Base-by-base conservation (phyloP, 805 yeast genomes). In the Metschnikowia cerradonensis region DNA sequence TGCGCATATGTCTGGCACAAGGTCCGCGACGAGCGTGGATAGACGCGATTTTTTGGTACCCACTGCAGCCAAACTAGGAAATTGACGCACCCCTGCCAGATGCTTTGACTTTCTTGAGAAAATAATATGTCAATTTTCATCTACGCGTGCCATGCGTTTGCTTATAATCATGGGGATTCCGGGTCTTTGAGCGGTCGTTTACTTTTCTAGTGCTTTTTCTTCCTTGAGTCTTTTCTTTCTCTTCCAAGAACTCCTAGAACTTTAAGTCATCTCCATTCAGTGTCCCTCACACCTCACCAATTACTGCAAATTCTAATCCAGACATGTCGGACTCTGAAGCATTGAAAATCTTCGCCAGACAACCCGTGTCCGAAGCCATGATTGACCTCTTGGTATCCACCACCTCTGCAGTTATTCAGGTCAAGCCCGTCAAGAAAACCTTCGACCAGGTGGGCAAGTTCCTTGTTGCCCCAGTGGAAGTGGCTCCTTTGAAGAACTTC, bases 281-380 rank as follows among this genome's bases (percentile, higher is more conserved):
- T 37, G 30, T 26, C 30, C 30, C 30, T 26, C 30, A 26, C 30
- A 26, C 30, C 11, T 15, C 40, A 36, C 17, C 13, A 20, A 38
- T 10, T 22, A 30, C 11, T 11, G 48, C 32, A 48, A 33, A 41
- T 6, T 14, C 17, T 17, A 13, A n/a, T 17, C 35, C 30, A 17
- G 20, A 33, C 20, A 64, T 65, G 68, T 63, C 66, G 36, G 67
- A 64, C 55, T 48, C 56, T 49, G 77, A 73, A 58, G 86, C 86
- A 10, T 72, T 83, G 47, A 69, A 73, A 53, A 64, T 75, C 39
- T 83, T 83, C 60, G 65, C 82, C 39, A 73, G 80, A 64, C 81
- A 73, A 59, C 80, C 84, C 19, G 86, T 83, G 45, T 68, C 73
- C 39, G 61, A 73, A 19, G 82, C 81, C 45, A 83, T 83, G 88